Evolutionary conservation across 2,329 filamentous ascomycete species (phyloP).

Genomic region (Talaromyces sp.): DNA sequence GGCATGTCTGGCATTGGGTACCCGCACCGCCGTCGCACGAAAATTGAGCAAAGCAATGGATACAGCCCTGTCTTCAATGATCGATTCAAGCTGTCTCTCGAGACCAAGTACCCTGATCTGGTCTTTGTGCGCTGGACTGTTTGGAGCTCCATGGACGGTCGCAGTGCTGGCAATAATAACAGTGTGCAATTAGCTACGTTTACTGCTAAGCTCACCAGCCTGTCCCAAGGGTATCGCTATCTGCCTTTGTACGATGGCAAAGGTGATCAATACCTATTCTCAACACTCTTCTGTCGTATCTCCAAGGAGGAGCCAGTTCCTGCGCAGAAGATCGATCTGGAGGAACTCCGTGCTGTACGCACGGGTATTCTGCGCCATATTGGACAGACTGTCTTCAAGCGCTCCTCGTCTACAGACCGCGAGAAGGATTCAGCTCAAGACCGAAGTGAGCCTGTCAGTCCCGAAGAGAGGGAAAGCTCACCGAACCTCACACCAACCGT

Average conservation of each 20-base stretch:
- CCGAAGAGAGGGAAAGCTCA: constrained; percentile 39
- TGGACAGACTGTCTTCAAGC: constrained; percentile 49
- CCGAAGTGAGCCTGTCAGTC: constrained; percentile 31
- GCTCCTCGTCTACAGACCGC: constrained; percentile 43
- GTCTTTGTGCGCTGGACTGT: constrained; percentile 94
- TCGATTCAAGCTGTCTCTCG: constrained; percentile 75
- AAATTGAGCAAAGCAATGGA: constrained; percentile 81
- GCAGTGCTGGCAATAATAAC: constrained; percentile 66
- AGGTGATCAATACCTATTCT: constrained; percentile 92
- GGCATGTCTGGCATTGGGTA: constrained; percentile 69
- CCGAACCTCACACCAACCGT: constrained; percentile 39
- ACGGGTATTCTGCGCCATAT: constrained; percentile 46
- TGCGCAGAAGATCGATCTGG: constrained; percentile 41
- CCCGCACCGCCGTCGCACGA: constrained; percentile 77
- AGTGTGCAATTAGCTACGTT: constrained; percentile 76
- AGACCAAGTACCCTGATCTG: constrained; percentile 91
- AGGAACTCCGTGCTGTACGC: constrained; percentile 45
- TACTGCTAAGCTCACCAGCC: constrained; percentile 85
- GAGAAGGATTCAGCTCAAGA: constrained; percentile 35
- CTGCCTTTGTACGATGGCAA: constrained; percentile 84
- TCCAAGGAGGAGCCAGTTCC: constrained; percentile 60
- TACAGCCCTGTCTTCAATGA: constrained; percentile 90
- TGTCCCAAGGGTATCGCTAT: constrained; percentile 91
- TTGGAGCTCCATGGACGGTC: constrained; percentile 79
- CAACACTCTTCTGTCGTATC: constrained; percentile 89